Evolutionary conservation across 352 stramenopile species (phyloP).

Genomic region (Phytophthora nicotianae): DNA sequence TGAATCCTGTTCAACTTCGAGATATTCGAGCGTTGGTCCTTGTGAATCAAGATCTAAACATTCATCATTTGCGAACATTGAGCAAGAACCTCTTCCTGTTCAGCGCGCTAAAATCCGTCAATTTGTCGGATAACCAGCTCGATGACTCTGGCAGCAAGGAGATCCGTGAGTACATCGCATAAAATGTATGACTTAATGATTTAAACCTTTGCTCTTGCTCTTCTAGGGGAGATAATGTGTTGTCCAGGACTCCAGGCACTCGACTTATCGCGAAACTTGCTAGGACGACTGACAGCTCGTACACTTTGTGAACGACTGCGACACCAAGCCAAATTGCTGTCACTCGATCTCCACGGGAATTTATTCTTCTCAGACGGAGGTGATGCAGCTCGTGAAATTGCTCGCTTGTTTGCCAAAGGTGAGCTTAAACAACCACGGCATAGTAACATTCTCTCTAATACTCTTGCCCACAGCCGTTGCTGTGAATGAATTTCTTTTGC

Average conservation of each 20-base stretch:
- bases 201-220: neutral
- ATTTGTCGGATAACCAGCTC: constrained; percentile 47
- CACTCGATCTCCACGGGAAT: constrained; percentile 43
- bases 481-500: constrained; percentile 25
- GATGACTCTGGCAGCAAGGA: constrained; percentile 36
- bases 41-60: constrained; percentile 28
- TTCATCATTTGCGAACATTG: constrained; percentile 28
- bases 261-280: constrained; percentile 47
- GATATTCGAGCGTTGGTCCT: constrained; percentile 36
- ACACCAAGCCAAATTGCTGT: constrained; percentile 33
- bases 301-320: constrained; percentile 40
- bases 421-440: neutral
- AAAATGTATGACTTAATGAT: neutral
- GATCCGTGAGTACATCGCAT: constrained; percentile 27
- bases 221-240: constrained; percentile 36
- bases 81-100: constrained; percentile 38
- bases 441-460: neutral
- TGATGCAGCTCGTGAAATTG: constrained; percentile 33
- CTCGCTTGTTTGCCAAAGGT: constrained; percentile 28
- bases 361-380: constrained; percentile 42
- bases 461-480: constrained; percentile 9
- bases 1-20: constrained; percentile 35
- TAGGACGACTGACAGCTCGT: constrained; percentile 30
- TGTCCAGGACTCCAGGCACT: constrained; percentile 31
- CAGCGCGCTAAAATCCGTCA: constrained; percentile 27